A percentile compares a stretch with the other conserved stretches of the same genome.
phyloP scores from a whole-genome alignment of 192 early-diverging fungal genomes.

The Dissophora globulifera region DNA sequence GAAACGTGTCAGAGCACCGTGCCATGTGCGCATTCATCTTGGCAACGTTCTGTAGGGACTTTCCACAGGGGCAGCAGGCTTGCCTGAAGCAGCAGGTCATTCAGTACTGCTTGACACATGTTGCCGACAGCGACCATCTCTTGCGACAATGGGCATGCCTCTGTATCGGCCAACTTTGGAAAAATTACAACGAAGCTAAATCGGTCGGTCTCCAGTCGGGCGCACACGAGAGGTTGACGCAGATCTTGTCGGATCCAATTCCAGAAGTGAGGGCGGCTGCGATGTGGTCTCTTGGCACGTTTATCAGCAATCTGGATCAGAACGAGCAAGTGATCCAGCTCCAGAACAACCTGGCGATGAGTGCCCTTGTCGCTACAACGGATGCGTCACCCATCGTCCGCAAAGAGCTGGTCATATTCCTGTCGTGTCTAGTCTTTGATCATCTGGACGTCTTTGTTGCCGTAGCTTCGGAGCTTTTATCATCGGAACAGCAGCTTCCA shows the following conservation, averaged over 20 bases:
- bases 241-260: constrained; percentile 71
- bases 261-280: constrained; percentile 88
- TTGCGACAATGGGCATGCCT: constrained; percentile 92
- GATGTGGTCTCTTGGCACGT: constrained; percentile 81
- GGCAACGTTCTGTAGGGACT: constrained; percentile 90
- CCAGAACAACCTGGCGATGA: constrained; percentile 79
- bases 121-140: constrained; percentile 77
- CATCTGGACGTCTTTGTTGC: constrained; percentile 71
- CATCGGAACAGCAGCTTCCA: constrained; percentile 47
- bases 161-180: constrained; percentile 88
- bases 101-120: constrained; percentile 70
- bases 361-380: constrained; percentile 68
- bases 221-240: constrained; percentile 70
- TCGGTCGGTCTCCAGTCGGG: constrained; percentile 67
- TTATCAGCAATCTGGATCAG: constrained; percentile 76
- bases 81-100: constrained; percentile 80
- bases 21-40: constrained; percentile 97
- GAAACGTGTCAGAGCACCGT: constrained; percentile 86
- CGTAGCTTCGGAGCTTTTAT: constrained; percentile 66
- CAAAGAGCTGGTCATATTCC: constrained; percentile 81
- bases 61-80: constrained; percentile 83
- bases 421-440: constrained; percentile 80
- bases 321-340: constrained; percentile 77
- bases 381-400: constrained; percentile 94
- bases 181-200: constrained; percentile 78